Percentiles rank a stretch among this genome's conserved stretches.
phyloP scores from a whole-genome alignment of 2,329 filamentous ascomycete species.

The Fusarium duplospermum region DNA sequence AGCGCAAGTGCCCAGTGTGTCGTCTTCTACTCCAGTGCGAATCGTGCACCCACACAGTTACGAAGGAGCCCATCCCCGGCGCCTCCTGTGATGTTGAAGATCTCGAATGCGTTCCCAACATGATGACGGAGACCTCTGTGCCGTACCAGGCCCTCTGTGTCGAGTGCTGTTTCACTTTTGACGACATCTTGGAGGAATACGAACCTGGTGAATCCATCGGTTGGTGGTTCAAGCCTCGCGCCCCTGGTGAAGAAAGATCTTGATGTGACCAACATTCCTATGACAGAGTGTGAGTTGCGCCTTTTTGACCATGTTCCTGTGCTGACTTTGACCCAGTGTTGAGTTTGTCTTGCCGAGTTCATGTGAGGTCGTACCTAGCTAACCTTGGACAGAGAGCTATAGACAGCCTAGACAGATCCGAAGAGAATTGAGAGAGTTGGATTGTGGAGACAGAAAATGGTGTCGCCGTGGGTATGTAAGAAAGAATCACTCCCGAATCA shows the following conservation, averaged over 20 bases:
- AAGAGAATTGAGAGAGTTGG: not conserved
- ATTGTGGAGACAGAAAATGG: not conserved
- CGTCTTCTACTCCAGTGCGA: not conserved
- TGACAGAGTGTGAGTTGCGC: not conserved
- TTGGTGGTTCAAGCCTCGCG: constrained; percentile 1
- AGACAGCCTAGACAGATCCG: not conserved
- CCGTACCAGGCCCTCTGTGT: not conserved
- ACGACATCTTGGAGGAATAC: not conserved
- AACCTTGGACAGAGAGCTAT: not conserved
- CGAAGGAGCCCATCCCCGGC: not conserved
- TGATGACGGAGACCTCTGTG: not conserved
- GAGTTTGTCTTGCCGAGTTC: not conserved
- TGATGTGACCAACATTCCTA: not conserved
- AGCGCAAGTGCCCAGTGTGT: constrained; percentile 1
- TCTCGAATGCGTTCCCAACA: not conserved
- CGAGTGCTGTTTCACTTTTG: not conserved
- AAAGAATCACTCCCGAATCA: not conserved
- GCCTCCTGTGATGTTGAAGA: not conserved
- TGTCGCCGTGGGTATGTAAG: not conserved
- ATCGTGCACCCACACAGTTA: not conserved
- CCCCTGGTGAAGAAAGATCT: not conserved
- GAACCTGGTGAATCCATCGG: not conserved
- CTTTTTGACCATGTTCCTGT: not conserved
- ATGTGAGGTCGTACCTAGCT: not conserved
- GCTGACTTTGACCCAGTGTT: not conserved